Base-by-base conservation (phyloP, 495 filamentous ascomycete species). In the Aspergillus nanangensis region DNA sequence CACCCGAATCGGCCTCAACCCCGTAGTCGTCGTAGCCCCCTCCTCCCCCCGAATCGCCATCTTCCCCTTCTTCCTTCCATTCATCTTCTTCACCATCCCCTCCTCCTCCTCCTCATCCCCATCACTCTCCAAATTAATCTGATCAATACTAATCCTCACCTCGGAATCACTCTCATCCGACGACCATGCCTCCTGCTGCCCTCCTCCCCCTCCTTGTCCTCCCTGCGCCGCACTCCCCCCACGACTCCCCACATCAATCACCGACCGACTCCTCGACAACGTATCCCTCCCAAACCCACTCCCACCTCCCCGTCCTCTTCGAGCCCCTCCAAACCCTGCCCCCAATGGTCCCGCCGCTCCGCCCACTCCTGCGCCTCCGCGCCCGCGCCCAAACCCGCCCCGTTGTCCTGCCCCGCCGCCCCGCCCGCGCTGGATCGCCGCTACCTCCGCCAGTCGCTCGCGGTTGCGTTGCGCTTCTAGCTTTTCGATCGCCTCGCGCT, bases 401-500 rank as follows among this genome's bases (percentile, higher is more conserved):
- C 67, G 49, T 8, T 53, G 57, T 25, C 57, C 53, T 29, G 41
- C 40, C 20, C 45, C 48, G 34, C 20, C 38, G 3, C 58, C 63
- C 23, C 57, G 61, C 10, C 61, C 67, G 25, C 67, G 64, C 51
- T 69, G 64, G 18, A 71, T 72, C 5, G 57, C 65, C 31, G 70
- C 70, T 10, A 65, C 69, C 44, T 74, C 72, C 37, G 58, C 59
- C 40, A 76, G 42, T 32, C 73, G 63, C 47, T 71, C 71, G 25
- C 66, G 71, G 27, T 68, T 40, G 13, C 74, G 60, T 47, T 75
- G 62, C 25, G 66, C 65, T 48, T 80, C 76, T 15, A 69, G 58
- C 38, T 65, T 66, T 56, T 74, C 69, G 1, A 71, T 63, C 10
- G 66, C 70, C 24, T 78, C 74, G 46, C 75, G 71, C 50, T 78